Conservation (phyloP, 805 yeast genomes). For the Starmerella vaccinii region DNA sequence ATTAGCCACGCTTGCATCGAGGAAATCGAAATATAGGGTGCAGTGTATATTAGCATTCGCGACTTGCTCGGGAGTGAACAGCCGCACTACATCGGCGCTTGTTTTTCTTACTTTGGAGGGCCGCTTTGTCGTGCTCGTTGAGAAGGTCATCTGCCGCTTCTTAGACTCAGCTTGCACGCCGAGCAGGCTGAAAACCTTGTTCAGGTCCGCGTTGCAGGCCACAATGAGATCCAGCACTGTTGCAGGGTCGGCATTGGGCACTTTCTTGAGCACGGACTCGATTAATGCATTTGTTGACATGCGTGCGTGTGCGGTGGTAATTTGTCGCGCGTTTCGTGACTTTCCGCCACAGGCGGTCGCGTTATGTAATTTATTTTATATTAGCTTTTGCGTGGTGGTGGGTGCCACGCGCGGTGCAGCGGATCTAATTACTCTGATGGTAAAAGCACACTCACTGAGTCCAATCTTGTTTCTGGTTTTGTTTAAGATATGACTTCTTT, state of each 20-base stretch:
- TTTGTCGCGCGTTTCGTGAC: background rate
- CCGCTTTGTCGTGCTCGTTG: constrained; percentile 5
- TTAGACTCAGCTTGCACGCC: constrained; percentile 19
- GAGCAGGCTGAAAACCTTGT: constrained; percentile 36
- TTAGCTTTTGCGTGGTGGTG: too few species aligned
- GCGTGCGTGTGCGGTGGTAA: background rate
- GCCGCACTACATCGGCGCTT: constrained; percentile 22
- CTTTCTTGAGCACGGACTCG: constrained; percentile 26
- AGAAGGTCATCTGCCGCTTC: constrained; percentile 22
- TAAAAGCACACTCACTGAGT: too few species aligned
- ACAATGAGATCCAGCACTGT: constrained; percentile 43
- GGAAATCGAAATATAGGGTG: constrained; percentile 41
- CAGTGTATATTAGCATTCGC: constrained; percentile 37
- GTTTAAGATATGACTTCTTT: too few species aligned
- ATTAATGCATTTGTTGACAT: constrained; percentile 24
- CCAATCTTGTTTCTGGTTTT: too few species aligned
- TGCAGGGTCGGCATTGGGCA: constrained; percentile 38
- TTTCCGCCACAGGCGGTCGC: background rate
- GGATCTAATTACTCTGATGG: too few species aligned
- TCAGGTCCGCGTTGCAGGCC: constrained; percentile 45
- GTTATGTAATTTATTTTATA: background rate
- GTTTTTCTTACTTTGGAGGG: constrained; percentile 10
- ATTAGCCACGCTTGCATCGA: constrained; percentile 44
- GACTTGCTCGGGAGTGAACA: constrained; percentile 46
- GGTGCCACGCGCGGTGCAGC: too few species aligned